Evolutionary conservation across 108 stramenopile species (phyloP), one percentile per base, ranked within the genome.

Genomic region (Mediolabrus comicus): DNA sequence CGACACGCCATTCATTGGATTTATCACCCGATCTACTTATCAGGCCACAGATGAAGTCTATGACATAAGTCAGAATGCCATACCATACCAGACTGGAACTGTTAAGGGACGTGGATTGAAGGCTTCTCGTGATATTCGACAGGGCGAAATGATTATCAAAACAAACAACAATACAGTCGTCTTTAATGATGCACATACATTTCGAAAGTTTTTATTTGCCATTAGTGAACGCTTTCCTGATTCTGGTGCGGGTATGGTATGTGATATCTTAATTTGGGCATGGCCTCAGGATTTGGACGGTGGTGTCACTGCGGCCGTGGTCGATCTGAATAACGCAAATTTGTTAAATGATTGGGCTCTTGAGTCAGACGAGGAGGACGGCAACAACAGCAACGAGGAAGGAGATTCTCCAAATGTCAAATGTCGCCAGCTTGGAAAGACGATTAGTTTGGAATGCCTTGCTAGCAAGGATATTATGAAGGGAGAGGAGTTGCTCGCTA

Each of bases 261-360:
- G 62, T 46, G 62, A 62, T 49, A 41, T 62, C 6, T 27, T 62
- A 26, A 62, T 26, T 25, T 62, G 62, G 62, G 39, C 62, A 13
- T 62, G 62, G 62, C 22, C 43, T 2, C 62, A 62, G 25, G 26
- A 62, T 25, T n/a, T 25, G 24, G 11, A 9, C 1, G 13, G 24
- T 27, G 62, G 29, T 26, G 25, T 26, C 25, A 28, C 62, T 62
- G 62, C 38, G 38, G n/a, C 27, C 10, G 43, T 41, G 35, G 43
- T 43, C 17, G 41, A 41, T 43, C 16, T 31, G 19, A 14, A 29
- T 19, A 41, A 62, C 13, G 62, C 36, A 29, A 62, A 62, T 32
- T 24, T 62, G 26, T 26, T 43, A 19, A 43, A 41, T 39, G 41
- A 41, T 28, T 26, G 26, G 4, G 41, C n/a, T 3, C 22, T 43